These are phyloP conservation scores for Ceratobasidium sp. DNA, from an alignment of 1,284 basidiomycete genomes.

Conservation along the genomic window DNA sequence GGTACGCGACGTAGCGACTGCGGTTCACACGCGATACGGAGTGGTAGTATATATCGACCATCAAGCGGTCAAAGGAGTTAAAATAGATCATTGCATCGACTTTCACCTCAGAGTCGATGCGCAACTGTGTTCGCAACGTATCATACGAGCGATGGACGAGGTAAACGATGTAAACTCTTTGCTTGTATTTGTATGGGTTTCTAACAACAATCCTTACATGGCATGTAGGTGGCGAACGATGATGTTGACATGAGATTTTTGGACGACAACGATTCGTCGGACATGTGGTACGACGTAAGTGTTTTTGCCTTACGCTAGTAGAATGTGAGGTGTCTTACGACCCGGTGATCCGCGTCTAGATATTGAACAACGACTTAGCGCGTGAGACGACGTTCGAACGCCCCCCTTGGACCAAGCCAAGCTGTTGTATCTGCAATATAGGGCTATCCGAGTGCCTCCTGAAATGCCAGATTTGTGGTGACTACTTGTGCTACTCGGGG, in stretches of 20 bases:
- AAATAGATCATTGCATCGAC: conserved; percentile 6
- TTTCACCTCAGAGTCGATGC: conserved; percentile 16
- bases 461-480: neutral
- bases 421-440: neutral
- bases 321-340: neutral
- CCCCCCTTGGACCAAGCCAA: neutral
- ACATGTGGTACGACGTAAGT: conserved; percentile 19
- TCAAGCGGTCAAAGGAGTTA: conserved; percentile 6
- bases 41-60: conserved; percentile 23
- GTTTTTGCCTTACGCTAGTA: too few relatives aligned
- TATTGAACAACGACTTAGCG: conserved; percentile 12
- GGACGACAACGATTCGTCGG: neutral
- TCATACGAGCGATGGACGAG: neutral
- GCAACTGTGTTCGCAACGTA: neutral
- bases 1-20: neutral
- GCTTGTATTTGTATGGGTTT: neutral
- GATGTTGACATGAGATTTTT: neutral
- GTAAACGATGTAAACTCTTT: neutral
- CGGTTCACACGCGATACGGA: neutral
- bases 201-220: too few relatives aligned
- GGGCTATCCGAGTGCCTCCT: neutral
- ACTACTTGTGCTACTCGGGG: conserved; percentile 7
- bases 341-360: neutral
- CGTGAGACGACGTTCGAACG: neutral
- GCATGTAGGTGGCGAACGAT: neutral